Conservation (phyloP, 106 monocot genomes). For the Amphibolis antarctica region DNA sequence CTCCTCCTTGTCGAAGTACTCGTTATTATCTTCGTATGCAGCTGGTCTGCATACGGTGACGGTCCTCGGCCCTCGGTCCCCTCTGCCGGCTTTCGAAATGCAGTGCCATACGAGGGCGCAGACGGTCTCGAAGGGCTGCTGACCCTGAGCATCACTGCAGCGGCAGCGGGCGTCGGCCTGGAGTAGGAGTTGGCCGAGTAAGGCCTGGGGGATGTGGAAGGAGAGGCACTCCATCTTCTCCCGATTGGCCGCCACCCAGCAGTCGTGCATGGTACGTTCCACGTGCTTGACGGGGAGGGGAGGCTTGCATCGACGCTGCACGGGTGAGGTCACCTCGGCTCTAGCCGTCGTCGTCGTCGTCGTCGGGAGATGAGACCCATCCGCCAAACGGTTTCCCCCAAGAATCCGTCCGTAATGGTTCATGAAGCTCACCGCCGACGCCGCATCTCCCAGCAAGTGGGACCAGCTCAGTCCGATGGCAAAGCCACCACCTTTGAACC, state of each 20-base stretch:
- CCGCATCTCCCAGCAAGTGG: conserved; percentile 62
- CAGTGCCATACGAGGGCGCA: conserved; percentile 57
- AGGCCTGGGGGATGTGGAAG: conserved; percentile 29
- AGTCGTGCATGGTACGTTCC: conserved; percentile 20
- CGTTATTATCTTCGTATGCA: too few species aligned
- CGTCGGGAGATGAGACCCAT: too few species aligned
- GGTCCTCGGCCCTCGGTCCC: conserved; percentile 26
- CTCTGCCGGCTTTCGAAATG: conserved; percentile 43
- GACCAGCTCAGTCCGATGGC: conserved; percentile 81
- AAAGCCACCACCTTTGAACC: conserved; percentile 70
- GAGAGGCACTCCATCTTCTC: conserved; percentile 40
- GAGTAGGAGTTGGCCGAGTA: conserved; percentile 15
- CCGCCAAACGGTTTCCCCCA: conserved; percentile 7
- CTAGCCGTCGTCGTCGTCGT: too few species aligned
- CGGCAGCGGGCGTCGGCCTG: too few species aligned
- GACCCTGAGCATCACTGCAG: too few species aligned
- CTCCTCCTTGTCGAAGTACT: conserved; percentile 1
- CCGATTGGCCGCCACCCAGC: conserved; percentile 36
- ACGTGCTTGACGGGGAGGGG: conserved; percentile 44
- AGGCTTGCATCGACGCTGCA: background rate
- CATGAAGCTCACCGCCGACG: conserved; percentile 39
- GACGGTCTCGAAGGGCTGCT: conserved; percentile 32
- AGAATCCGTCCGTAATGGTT: conserved; percentile 44
- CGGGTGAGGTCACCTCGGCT: too few species aligned
- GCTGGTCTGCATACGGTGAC: conserved; percentile 42